Conservation (phyloP, 1,284 basidiomycete genomes). For the Quambalaria eucalypti region DNA sequence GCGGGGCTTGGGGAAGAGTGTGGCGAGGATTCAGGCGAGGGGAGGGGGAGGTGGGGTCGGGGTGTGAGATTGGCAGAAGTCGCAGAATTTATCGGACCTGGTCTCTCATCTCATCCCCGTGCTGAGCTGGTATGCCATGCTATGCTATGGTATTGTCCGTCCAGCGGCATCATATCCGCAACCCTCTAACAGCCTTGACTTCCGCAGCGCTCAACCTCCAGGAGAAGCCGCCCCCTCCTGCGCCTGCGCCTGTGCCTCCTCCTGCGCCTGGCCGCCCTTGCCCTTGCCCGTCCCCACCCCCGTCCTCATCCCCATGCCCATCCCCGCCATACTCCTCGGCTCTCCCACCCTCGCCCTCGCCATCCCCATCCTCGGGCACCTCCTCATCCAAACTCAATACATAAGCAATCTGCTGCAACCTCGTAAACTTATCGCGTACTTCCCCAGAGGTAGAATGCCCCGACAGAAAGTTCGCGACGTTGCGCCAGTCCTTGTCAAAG, state of each 20-base stretch:
- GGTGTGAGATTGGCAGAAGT: too few relatives aligned
- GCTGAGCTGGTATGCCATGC: too few relatives aligned
- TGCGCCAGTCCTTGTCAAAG: conserved; percentile 84
- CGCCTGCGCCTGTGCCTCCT: neutral
- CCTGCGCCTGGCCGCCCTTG: too few relatives aligned
- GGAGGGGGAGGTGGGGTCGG: too few relatives aligned
- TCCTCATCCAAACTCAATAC: conserved; percentile 76
- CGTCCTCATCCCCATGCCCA: too few relatives aligned
- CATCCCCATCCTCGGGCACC: conserved; percentile 62
- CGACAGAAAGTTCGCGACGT: conserved; percentile 70
- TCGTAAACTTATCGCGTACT: conserved; percentile 72
- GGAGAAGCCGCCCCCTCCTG: conserved; percentile 13
- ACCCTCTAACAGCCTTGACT: conserved; percentile 19
- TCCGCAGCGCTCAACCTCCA: conserved; percentile 36
- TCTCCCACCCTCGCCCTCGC: conserved; percentile 74
- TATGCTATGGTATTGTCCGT: too few relatives aligned
- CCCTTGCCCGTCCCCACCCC: too few relatives aligned
- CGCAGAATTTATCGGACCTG: too few relatives aligned
- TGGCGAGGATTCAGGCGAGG: too few relatives aligned
- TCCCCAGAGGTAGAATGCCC: conserved; percentile 70
- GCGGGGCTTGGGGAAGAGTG: too few relatives aligned
- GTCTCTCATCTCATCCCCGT: too few relatives aligned
- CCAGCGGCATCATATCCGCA: too few relatives aligned
- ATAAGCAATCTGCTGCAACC: conserved; percentile 86
- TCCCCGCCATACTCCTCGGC: conserved; percentile 4